Evolutionary conservation across 805 yeast species (phyloP).

Genomic region (Barnettozyma salicaria): DNA sequence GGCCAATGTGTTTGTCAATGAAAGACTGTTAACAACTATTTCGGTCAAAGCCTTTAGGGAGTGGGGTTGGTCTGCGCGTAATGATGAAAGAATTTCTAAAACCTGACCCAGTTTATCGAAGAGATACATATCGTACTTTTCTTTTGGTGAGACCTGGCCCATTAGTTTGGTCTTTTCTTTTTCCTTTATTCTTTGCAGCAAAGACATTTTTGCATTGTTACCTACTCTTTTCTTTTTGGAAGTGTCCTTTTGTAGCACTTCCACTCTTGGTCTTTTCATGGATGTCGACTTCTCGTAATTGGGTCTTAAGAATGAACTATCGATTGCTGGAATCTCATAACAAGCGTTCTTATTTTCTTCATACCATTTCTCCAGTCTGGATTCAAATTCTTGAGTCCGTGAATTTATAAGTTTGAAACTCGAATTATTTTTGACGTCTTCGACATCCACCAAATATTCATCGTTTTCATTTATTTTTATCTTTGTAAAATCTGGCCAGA

Average conservation of each 20-base stretch:
- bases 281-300: not conserved
- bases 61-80: constrained; percentile 23
- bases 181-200: constrained; percentile 35
- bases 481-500: constrained; percentile 20
- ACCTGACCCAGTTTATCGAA: constrained; percentile 27
- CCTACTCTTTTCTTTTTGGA: constrained; percentile 1
- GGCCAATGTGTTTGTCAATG: constrained; percentile 13
- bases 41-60: constrained; percentile 17
- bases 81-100: constrained; percentile 26
- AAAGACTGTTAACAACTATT: constrained; percentile 16
- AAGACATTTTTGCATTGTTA: constrained; percentile 18
- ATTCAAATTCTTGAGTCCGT: constrained; percentile 11
- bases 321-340: constrained; percentile 15
- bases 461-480: constrained; percentile 16
- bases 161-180: constrained; percentile 29
- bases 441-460: constrained; percentile 19
- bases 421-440: constrained; percentile 9
- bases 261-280: constrained; percentile 8
- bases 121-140: constrained; percentile 22
- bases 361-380: constrained; percentile 18
- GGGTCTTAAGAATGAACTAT: not conserved
- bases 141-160: constrained; percentile 20
- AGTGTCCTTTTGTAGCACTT: constrained; percentile 13
- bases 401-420: constrained; percentile 6
- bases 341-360: constrained; percentile 3